Percentiles rank a stretch among this genome's conserved stretches.
Evolutionary conservation across 768 basidiomycete genomes (phyloP).

Genomic region (Suillus plorans): DNA sequence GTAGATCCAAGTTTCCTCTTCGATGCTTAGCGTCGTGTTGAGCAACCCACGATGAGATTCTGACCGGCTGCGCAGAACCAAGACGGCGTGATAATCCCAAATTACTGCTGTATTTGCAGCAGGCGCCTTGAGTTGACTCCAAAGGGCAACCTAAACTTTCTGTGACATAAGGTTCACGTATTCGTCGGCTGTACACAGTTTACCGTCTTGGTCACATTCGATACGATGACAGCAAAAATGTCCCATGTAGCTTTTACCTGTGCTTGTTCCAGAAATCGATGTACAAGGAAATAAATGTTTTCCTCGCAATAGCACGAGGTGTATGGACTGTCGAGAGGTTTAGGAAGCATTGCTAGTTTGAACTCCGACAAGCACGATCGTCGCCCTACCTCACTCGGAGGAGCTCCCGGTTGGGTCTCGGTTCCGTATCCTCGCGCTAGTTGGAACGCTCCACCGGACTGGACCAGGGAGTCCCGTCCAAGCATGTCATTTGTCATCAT

Average conservation of each 20-base stretch:
- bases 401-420: neutral
- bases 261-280: slow-evolving; percentile 37
- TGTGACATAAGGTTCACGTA: neutral
- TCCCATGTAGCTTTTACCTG: slow-evolving; percentile 43
- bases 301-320: slow-evolving; percentile 73
- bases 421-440: neutral
- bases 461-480: neutral
- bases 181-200: slow-evolving; percentile 16
- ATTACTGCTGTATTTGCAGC: slow-evolving; percentile 42
- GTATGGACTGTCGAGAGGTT: slow-evolving; percentile 38
- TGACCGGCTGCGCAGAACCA: slow-evolving; percentile 44
- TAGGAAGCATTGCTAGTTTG: slow-evolving; percentile 21
- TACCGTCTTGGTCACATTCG: slow-evolving; percentile 60
- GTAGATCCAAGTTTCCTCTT: slow-evolving; percentile 54
- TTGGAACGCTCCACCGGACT: neutral
- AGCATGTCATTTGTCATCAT: neutral
- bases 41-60: slow-evolving; percentile 1
- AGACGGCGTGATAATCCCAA: slow-evolving; percentile 78
- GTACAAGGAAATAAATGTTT: slow-evolving; percentile 62
- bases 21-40: slow-evolving; percentile 7
- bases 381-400: too few relatives aligned
- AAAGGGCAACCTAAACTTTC: slow-evolving; percentile 55
- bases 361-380: slow-evolving; percentile 18
- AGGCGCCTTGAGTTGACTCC: slow-evolving; percentile 52
- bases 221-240: slow-evolving; percentile 60